phyloP scores from a whole-genome alignment of 176 grass and related monocot species.

The Oryza rufipogon region DNA sequence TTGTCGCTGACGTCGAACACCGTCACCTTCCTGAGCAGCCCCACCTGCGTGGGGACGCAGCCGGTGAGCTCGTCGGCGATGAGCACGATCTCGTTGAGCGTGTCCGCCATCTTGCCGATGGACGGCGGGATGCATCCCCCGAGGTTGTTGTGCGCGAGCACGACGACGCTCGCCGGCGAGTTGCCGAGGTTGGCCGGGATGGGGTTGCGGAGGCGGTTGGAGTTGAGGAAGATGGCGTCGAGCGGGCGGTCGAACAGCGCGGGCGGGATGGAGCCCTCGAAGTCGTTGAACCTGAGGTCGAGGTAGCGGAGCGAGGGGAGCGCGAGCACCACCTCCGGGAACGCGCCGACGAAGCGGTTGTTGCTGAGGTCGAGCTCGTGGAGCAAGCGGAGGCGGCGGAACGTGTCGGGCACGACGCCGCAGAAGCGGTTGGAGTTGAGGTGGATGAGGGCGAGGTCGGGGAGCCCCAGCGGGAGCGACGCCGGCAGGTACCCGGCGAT shows the following conservation, averaged over 20 bases:
- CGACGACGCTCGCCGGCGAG: constrained; percentile 78
- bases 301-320: constrained; percentile 64
- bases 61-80: constrained; percentile 58
- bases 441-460: constrained; percentile 78
- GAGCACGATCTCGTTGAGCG: constrained; percentile 85
- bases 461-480: constrained; percentile 59
- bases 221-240: constrained; percentile 87
- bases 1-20: constrained; percentile 92
- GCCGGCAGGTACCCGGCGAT: constrained; percentile 63
- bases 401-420: constrained; percentile 59
- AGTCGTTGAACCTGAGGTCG: constrained; percentile 88
- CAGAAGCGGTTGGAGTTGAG: constrained; percentile 99
- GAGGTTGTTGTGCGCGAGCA: constrained; percentile 78
- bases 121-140: constrained; percentile 71
- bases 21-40: constrained; percentile 49
- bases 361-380: constrained; percentile 96
- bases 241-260: constrained; percentile 68
- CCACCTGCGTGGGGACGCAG: constrained; percentile 69
- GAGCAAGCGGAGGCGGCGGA: constrained; percentile 52
- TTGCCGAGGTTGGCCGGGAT: constrained; percentile 82
- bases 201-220: constrained; percentile 64
- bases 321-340: constrained; percentile 49
- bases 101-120: constrained; percentile 63
- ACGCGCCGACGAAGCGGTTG: constrained; percentile 86
- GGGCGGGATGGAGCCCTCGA: constrained; percentile 73